Evolutionary conservation across 768 basidiomycete genomes (phyloP), one percentile per base, ranked within the genome.

Genomic region (Rhodocollybia butyracea): DNA sequence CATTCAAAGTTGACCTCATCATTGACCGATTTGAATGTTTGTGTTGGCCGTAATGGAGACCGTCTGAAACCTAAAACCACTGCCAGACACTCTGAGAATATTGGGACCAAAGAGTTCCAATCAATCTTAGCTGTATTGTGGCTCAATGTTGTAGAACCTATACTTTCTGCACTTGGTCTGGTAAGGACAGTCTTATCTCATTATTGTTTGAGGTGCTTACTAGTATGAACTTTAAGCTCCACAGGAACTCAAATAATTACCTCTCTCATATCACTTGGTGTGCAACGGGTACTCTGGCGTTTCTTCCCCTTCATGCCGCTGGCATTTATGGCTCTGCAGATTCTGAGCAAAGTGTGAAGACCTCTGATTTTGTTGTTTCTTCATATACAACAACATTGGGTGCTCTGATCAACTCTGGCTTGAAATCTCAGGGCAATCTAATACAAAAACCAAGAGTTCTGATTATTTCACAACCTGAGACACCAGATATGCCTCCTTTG

Each of bases 381-480:
- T 72, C 70, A 11, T 72, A 72, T 48, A 73, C 68, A 5, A 70
- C 72, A 0, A 66, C 68, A 0, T 19, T 72, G 2, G 54, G 61
- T 8, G 67, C 72, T 5, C 60, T 72, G 32, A 32, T 63, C 32
- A 26, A 13, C n/a, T n/a, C n/a, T 26, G 45, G 7, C 8, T 10
- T 8, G 42, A 30, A 26, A 7, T 5, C 7, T 11, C 12, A 22
- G 5, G 4, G 17, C 29, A 24, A 29, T 15, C 5, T 17, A 6
- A n/a, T 8, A 3, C 19, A n/a, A 2, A 19, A 21, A 11, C 32
- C 54, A 7, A 26, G 27, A 13, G 4, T 65, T 12, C 57, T 64
- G 11, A 46, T 51, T 8, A 53, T 67, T 17, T 38, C 30, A 2
- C 61, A 64, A 26, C 63, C 67, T 1, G 3, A 32, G 0, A 51